Evolutionary conservation across 441 rosid genomes (phyloP).

Genomic region (Theobroma grandiflorum): DNA sequence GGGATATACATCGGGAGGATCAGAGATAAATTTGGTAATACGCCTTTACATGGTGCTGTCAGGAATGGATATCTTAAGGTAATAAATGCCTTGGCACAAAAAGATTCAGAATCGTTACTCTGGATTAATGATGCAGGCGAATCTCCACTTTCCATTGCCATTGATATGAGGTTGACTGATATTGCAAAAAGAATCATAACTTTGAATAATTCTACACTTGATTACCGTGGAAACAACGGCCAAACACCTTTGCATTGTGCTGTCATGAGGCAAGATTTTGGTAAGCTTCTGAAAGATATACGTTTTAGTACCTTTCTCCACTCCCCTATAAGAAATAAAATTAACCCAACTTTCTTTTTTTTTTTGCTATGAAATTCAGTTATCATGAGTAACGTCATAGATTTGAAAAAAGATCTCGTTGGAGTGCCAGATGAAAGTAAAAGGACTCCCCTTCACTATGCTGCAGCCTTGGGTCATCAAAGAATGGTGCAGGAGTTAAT

Average conservation of each 20-base stretch:
- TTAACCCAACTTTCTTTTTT: background rate
- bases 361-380: background rate
- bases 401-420: background rate
- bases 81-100: background rate
- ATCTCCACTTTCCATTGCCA: constrained; percentile 18
- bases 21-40: constrained; percentile 7
- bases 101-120: background rate
- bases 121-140: background rate
- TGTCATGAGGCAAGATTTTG: background rate
- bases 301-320: background rate
- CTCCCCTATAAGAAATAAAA: background rate
- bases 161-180: background rate
- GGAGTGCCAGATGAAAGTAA: background rate
- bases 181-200: background rate
- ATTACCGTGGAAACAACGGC: background rate
- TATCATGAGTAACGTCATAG: background rate
- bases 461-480: constrained; percentile 16
- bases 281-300: background rate
- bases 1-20: background rate
- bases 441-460: constrained; percentile 32
- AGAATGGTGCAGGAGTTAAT: background rate
- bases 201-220: background rate
- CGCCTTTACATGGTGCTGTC: constrained; percentile 13
- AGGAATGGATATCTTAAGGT: background rate
- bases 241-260: constrained; percentile 25